Conservation (phyloP, 352 stramenopile genomes). For the Peronosclerospora sorghi region DNA sequence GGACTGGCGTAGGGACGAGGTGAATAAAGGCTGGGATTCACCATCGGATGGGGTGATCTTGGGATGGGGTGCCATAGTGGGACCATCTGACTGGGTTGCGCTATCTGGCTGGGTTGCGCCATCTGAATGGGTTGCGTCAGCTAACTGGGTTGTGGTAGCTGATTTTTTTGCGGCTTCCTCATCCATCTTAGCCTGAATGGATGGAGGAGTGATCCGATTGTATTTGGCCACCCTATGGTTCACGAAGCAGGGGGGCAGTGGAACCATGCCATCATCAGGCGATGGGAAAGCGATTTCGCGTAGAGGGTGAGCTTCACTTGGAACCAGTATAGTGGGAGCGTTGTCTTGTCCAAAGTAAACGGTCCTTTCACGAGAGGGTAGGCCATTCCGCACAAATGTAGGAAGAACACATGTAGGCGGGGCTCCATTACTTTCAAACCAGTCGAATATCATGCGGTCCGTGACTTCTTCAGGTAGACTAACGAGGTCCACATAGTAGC, state of each 20-base stretch:
- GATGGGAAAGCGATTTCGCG: background rate
- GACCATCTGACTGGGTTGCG: background rate
- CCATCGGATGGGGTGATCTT: too few species aligned
- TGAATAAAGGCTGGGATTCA: too few species aligned
- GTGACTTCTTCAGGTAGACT: background rate
- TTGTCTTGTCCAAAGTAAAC: background rate
- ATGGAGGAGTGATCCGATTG: background rate
- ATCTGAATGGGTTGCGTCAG: background rate
- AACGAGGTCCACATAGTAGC: background rate
- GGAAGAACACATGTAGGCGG: background rate
- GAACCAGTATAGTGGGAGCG: background rate
- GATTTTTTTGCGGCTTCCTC: background rate
- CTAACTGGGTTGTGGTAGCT: background rate
- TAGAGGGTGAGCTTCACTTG: background rate
- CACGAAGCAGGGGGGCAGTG: background rate
- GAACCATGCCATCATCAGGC: background rate
- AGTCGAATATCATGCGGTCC: background rate
- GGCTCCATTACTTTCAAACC: background rate
- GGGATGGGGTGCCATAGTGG: too few species aligned
- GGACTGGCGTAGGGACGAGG: too few species aligned
- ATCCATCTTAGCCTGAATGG: background rate
- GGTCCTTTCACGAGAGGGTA: background rate
- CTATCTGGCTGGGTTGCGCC: background rate
- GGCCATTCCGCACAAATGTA: background rate
- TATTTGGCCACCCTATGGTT: background rate